A percentile compares a stretch with the other conserved stretches of the same genome.
Evolutionary conservation across 768 basidiomycete genomes (phyloP).

Genomic region (Boletus speciosus): DNA sequence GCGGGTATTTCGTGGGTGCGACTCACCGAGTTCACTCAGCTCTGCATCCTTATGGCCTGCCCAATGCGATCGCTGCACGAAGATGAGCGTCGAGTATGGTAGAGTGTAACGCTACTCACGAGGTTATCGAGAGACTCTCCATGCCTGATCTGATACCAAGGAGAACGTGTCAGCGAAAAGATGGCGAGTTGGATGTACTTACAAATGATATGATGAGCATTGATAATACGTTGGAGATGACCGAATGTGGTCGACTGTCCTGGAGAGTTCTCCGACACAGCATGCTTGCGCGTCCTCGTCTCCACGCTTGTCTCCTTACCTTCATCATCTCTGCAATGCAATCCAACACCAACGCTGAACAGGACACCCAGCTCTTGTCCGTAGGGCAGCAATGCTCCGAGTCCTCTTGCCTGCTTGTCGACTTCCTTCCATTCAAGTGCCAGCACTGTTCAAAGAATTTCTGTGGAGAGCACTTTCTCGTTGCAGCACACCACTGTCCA

Average conservation of each 20-base stretch:
- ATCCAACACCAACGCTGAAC: conserved; percentile 29
- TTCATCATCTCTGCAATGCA: not conserved
- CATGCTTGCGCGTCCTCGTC: conserved; percentile 22
- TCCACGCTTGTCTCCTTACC: not conserved
- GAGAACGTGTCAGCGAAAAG: not conserved
- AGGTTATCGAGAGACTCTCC: conserved; percentile 77
- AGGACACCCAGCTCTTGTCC: conserved; percentile 55
- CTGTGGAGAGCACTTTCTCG: conserved; percentile 79
- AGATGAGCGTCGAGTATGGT: not conserved
- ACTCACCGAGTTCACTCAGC: conserved; percentile 69
- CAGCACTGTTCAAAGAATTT: conserved; percentile 69
- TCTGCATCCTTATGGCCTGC: conserved; percentile 75
- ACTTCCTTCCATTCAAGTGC: conserved; percentile 86
- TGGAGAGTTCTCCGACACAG: not conserved
- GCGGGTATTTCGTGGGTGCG: not conserved
- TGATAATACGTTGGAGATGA: not conserved
- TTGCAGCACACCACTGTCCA: conserved; percentile 60
- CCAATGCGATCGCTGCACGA: conserved; percentile 49
- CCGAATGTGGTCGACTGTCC: not conserved
- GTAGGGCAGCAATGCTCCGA: conserved; percentile 73
- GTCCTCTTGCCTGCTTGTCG: conserved; percentile 63
- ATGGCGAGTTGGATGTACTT: conserved; percentile 2
- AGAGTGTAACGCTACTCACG: conserved; percentile 36
- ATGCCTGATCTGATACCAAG: conserved; percentile 55
- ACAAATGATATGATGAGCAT: conserved; percentile 28